Base-by-base conservation (phyloP, 768 basidiomycete genomes). In the Trichaptum fuscoviolaceum region DNA sequence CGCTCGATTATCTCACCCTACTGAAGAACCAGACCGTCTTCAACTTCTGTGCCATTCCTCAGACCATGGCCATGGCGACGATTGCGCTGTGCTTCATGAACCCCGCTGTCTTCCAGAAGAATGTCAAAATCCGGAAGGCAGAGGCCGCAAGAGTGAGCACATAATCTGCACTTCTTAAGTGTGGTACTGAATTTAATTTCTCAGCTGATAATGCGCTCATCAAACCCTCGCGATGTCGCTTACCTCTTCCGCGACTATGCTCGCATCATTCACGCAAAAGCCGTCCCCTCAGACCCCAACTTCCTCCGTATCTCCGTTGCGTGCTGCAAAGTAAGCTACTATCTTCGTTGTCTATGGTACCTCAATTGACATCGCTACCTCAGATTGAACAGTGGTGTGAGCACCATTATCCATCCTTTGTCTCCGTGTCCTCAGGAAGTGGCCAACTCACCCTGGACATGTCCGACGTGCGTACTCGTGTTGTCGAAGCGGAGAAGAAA, bases 61-160 rank as follows among this genome's bases (percentile, higher is more conserved):
- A 89, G 20, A 85, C 89, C 15, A 98, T 99, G 96, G 95, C 96
- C 0, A 90, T 99, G 69, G 96, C 96, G 10, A 99, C 96, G 8
- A 83, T 99, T 24, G 86, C 89, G 63, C 77, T 93, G 60, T 96
- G 95, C 76, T 98, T 95, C 80, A 95, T 93, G 92, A 99, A 99
- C 78, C 85, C 85, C 8, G 80, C 79, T 8, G 91, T 98, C 84
- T 87, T 98, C 77, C 84, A 90, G 70, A 78, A 84, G 71, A 96
- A 97, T 74, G 88, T 97, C 75, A 99, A 99, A 79, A 99, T 99
- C 68, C 85, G 96, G 67, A 95, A 95, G 74, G 95, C 94, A 0
- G 86, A 89, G 70, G 95, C 96, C 60, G 94, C 95, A 1, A 72
- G 79, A 70, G 96, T 95, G 73, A 65, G 89, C 57, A n/a, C n/a